A percentile compares a stretch with the other conserved stretches of the same genome.
These are phyloP conservation scores for Aphanocladium album DNA, from an alignment of 2,329 filamentous ascomycete species.

Conservation along the genomic window DNA sequence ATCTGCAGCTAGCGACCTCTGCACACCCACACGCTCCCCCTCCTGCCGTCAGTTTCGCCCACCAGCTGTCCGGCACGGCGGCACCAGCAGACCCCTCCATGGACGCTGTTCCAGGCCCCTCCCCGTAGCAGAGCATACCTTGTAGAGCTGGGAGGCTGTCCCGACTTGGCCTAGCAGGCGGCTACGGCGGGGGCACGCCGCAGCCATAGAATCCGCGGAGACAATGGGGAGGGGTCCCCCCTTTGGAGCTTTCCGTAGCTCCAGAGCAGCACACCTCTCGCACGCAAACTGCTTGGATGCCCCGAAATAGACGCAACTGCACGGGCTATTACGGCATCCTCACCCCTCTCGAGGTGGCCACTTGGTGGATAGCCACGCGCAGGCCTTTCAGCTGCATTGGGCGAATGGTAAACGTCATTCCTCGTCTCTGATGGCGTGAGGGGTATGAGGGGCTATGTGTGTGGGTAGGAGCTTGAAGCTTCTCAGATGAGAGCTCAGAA, in stretches of 20 bases:
- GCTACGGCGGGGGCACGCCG: neutral
- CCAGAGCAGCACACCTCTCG: neutral
- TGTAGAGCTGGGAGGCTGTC: neutral
- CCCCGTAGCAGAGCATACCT: neutral
- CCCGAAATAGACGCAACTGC: neutral
- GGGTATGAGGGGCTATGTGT: neutral
- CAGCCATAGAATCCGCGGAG: neutral
- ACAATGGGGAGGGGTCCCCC: too few species aligned
- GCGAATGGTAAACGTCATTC: slow-evolving; percentile 7
- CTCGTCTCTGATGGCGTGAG: slow-evolving; percentile 10
- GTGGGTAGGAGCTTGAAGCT: slow-evolving; percentile 1
- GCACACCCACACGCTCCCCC: too few species aligned
- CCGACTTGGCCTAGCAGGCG: neutral
- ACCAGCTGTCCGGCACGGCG: neutral
- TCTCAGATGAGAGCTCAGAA: slow-evolving; percentile 2
- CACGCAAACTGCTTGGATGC: neutral
- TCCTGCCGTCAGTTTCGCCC: neutral
- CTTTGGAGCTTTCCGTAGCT: too few species aligned
- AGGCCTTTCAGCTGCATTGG: slow-evolving; percentile 5
- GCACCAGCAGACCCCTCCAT: neutral
- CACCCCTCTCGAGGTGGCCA: neutral
- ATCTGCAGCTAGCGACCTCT: slow-evolving; percentile 8
- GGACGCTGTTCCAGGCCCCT: neutral
- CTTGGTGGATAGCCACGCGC: neutral
- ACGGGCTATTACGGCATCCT: slow-evolving; percentile 4